phyloP scores from a whole-genome alignment of 139 green algal species.

The Chlorella vulgaris region DNA sequence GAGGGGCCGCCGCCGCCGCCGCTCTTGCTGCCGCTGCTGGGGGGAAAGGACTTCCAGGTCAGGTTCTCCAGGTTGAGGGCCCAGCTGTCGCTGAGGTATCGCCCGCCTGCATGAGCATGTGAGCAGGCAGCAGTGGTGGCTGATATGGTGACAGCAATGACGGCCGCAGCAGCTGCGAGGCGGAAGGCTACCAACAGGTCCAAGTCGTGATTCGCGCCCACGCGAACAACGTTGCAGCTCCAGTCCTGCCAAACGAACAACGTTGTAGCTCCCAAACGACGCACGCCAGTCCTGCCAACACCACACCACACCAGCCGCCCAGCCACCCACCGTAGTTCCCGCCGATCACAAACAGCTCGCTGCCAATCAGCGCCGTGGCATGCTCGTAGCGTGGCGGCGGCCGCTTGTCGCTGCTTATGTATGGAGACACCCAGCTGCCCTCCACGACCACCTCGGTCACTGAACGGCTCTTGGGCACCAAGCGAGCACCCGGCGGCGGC shows the following conservation, averaged over 20 bases:
- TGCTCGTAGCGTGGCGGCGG: slow-evolving; percentile 86
- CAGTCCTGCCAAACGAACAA: no score
- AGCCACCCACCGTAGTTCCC: slow-evolving; percentile 77
- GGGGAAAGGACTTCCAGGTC: slow-evolving; percentile 61
- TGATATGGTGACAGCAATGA: neutral
- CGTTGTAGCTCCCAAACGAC: no score
- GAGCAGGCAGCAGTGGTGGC: neutral
- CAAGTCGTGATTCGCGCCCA: no score
- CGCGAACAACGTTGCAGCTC: no score
- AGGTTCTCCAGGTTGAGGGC: slow-evolving; percentile 76
- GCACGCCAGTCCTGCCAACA: no score
- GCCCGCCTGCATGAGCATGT: slow-evolving; percentile 59
- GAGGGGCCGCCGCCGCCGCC: neutral
- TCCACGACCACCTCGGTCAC: slow-evolving; percentile 55
- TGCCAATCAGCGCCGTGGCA: slow-evolving; percentile 66
- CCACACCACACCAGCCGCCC: neutral
- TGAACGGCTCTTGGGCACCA: slow-evolving; percentile 20
- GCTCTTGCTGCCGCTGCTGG: neutral
- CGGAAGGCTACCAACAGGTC: no score
- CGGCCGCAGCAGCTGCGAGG: no score
- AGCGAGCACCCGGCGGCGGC: neutral
- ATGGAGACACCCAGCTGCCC: slow-evolving; percentile 49
- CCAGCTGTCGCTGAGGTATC: slow-evolving; percentile 90
- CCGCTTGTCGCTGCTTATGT: slow-evolving; percentile 33
- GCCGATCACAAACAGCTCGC: slow-evolving; percentile 79